Conservation (phyloP, 1,139 yeast genomes). For the Pichia terricola region DNA sequence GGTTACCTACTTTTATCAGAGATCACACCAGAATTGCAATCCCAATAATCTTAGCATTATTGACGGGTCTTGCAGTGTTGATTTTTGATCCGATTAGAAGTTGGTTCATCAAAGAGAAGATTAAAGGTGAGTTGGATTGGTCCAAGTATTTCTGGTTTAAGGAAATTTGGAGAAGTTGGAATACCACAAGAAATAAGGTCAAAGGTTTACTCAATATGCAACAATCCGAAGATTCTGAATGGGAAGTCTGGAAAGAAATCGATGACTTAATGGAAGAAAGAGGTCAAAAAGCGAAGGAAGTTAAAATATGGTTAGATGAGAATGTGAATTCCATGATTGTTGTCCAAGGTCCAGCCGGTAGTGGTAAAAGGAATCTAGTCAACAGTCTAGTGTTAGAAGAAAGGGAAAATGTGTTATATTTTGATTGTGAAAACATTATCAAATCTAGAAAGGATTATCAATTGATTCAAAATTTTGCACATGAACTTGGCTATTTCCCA, state of each 20-base stretch:
- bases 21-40: slow-evolving; percentile 77
- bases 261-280: slow-evolving; percentile 64
- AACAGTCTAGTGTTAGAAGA: slow-evolving; percentile 54
- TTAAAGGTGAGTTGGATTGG: slow-evolving; percentile 43
- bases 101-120: slow-evolving; percentile 65
- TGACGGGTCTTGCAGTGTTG: slow-evolving; percentile 73
- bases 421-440: slow-evolving; percentile 71
- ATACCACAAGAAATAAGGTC: slow-evolving; percentile 31
- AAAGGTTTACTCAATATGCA: slow-evolving; percentile 29
- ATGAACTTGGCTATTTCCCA: slow-evolving; percentile 83
- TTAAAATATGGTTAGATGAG: slow-evolving; percentile 74
- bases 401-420: slow-evolving; percentile 48
- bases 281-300: slow-evolving; percentile 52
- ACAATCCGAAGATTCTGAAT: slow-evolving; percentile 23
- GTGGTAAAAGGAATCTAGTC: slow-evolving; percentile 81
- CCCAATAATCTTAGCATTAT: slow-evolving; percentile 49
- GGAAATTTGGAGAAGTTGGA: slow-evolving; percentile 26
- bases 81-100: slow-evolving; percentile 90
- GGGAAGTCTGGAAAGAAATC: slow-evolving; percentile 21
- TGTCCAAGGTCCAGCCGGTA: slow-evolving; percentile 87
- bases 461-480: slow-evolving; percentile 59
- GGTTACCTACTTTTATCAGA: slow-evolving; percentile 46
- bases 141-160: slow-evolving; percentile 18
- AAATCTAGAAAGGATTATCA: slow-evolving; percentile 68
- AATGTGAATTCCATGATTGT: slow-evolving; percentile 80